Base-by-base conservation (phyloP, 2,329 filamentous ascomycete genomes). In the Sclerotinia trifoliorum region DNA sequence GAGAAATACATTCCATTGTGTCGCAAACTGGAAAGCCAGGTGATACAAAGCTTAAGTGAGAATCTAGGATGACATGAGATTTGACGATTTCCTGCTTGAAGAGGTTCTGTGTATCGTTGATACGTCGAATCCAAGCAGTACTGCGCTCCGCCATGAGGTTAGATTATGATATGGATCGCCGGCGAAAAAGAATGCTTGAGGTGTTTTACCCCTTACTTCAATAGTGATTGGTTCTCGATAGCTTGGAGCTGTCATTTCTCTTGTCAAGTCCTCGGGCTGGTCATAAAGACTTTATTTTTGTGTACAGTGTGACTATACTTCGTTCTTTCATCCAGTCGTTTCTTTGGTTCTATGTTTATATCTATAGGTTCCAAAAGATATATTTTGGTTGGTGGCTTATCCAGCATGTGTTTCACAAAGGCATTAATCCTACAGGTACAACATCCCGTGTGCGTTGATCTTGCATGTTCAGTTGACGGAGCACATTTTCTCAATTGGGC, bases 91-190 rank as follows among this genome's bases (percentile, higher is more conserved):
- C 32, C 51, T 35, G 60, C 48, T 63, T 21, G 60, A 63, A 51
- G 60, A 52, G 21, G 29, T 51, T 51, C 8, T 51, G 26, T 42
- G 46, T 46, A 35, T 49, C 13, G 44, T 21, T 24, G 8, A 10
- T 49, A 44, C 44, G 26, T 51, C 44, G 24, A 17, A 24, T 51
- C 21, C 5, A n/a, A 39, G 60, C 29, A 26, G 15, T 39, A 35
- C 46, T 39, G 48, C n/a, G 29, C 46, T 51, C 46, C n/a, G 15
- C 46, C 46, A 39, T 51, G 60, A 51, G 46, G 58, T 44, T 51
- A 26, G n/a, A 63, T 26, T 63, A 17, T 63, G 60, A 63, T 63
- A 63, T 63, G 60, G 60, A 63, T 63, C 60, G 10, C n/a, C n/a
- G 5, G 21, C 60, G n/a, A 51, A 39, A 39, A 42, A 51, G 46